A percentile compares a stretch with the other conserved stretches of the same genome.
phyloP scores from a whole-genome alignment of 2,329 filamentous ascomycete genomes.

The Colletotrichum plurivorum region DNA sequence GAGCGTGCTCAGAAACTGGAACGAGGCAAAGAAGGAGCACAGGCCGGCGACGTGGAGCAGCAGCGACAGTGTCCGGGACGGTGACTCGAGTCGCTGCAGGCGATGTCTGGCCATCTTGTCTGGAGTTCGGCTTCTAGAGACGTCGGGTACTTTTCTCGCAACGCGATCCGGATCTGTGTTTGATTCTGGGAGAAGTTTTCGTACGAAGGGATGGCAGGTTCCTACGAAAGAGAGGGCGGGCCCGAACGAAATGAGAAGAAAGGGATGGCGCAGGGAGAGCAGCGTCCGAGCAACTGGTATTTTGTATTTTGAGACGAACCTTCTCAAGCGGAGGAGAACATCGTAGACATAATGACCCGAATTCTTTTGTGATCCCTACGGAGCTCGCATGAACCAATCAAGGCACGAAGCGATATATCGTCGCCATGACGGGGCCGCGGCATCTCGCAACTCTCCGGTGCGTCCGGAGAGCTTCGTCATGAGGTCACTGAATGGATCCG shows the following conservation, averaged over 20 bases:
- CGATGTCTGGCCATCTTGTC: constrained; percentile 66
- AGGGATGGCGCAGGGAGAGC: constrained; percentile 35
- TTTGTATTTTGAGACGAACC: constrained; percentile 30
- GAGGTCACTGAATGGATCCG: constrained; percentile 39
- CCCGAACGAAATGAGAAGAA: constrained; percentile 6
- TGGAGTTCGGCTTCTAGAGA: background rate
- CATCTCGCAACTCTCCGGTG: constrained; percentile 26
- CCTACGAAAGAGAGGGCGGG: constrained; percentile 12
- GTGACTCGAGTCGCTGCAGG: constrained; percentile 76
- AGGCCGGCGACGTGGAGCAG: constrained; percentile 71
- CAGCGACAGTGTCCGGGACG: constrained; percentile 74
- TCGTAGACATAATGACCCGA: constrained; percentile 1
- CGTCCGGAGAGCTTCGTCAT: constrained; percentile 31
- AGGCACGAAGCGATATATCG: constrained; percentile 22
- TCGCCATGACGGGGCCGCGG: constrained; percentile 30
- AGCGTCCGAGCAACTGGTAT: constrained; percentile 28
- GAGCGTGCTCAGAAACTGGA: constrained; percentile 64
- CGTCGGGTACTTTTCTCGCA: background rate
- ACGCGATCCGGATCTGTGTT: constrained; percentile 11
- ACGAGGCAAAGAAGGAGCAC: constrained; percentile 67
- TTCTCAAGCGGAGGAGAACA: constrained; percentile 4
- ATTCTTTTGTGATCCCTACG: constrained; percentile 3
- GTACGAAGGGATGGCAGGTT: constrained; percentile 23
- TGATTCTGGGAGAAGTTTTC: constrained; percentile 12
- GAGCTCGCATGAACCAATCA: constrained; percentile 27